A percentile compares a stretch with the other conserved stretches of the same genome.
Evolutionary conservation across 805 yeast genomes (phyloP).

Genomic region (Candida arabinofermentans): DNA sequence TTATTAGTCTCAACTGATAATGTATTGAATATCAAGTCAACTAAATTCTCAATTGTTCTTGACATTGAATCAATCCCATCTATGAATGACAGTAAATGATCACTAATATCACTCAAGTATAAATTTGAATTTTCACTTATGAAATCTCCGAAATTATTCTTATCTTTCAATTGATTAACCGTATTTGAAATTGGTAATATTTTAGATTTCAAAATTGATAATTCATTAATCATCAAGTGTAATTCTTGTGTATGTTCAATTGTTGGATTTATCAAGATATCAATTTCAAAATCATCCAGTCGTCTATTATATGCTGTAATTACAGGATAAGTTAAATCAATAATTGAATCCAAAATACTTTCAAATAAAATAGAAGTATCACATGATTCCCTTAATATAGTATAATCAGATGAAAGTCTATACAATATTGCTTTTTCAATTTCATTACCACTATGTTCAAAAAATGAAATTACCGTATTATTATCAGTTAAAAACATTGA

Average conservation of each 20-base stretch:
- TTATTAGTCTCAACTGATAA: constrained; percentile 52
- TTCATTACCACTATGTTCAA: constrained; percentile 53
- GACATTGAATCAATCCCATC: constrained; percentile 55
- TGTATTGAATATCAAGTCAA: constrained; percentile 52
- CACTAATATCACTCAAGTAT: constrained; percentile 53
- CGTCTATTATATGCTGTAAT: constrained; percentile 47
- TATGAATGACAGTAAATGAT: constrained; percentile 48
- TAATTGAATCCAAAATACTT: constrained; percentile 50
- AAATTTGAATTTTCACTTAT: constrained; percentile 42
- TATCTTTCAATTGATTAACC: constrained; percentile 42
- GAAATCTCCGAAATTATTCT: constrained; percentile 24
- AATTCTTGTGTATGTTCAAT: constrained; percentile 48
- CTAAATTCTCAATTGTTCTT: constrained; percentile 45
- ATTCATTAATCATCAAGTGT: constrained; percentile 51
- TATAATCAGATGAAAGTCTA: constrained; percentile 41
- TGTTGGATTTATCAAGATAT: constrained; percentile 46
- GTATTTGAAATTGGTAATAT: constrained; percentile 45
- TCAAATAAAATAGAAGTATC: constrained; percentile 52
- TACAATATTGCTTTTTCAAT: constrained; percentile 48
- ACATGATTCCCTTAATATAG: constrained; percentile 46
- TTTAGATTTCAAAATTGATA: constrained; percentile 42
- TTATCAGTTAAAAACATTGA: constrained; percentile 44
- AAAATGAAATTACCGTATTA: constrained; percentile 49
- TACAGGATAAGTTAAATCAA: constrained; percentile 51
- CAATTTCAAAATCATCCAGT: constrained; percentile 47